phyloP scores from a whole-genome alignment of 139 green algal genomes.

The Micractinium conductrix region DNA sequence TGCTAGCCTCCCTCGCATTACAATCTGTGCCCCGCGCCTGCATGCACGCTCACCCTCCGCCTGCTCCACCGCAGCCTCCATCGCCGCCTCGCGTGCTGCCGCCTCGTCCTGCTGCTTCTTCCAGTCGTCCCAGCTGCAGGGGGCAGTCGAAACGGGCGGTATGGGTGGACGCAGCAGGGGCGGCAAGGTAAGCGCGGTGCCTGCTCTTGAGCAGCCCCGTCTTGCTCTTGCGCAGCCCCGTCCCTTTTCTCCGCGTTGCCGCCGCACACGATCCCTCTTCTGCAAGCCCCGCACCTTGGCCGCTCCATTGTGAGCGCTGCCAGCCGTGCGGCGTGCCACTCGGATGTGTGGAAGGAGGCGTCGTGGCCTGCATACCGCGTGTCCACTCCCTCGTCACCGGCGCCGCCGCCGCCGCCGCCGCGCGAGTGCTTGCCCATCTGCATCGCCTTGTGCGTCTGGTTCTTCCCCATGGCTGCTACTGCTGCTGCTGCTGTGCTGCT shows the following conservation, averaged over 20 bases:
- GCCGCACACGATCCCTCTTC: too few species aligned
- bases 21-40: background rate
- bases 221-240: background rate
- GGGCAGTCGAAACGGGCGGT: too few species aligned
- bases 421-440: conserved; percentile 39
- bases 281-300: conserved; percentile 30
- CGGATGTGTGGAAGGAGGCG: conserved; percentile 64
- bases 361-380: conserved; percentile 41
- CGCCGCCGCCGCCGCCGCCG: conserved; percentile 5
- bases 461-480: conserved; percentile 66
- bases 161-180: too few species aligned
- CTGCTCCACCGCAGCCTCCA: conserved; percentile 17
- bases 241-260: too few species aligned
- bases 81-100: conserved; percentile 16
- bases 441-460: conserved; percentile 61
- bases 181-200: too few species aligned
- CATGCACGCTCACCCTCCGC: conserved; percentile 19
- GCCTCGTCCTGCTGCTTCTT: conserved; percentile 42
- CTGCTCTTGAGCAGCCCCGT: too few species aligned
- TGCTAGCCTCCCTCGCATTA: background rate
- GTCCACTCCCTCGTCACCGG: background rate
- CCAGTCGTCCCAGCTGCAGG: conserved; percentile 44
- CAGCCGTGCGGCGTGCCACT: conserved; percentile 66
- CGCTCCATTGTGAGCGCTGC: conserved; percentile 51
- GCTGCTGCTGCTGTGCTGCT: background rate